Conservation (phyloP, 2,329 filamentous ascomycete genomes). For the Zasmidium cellare region DNA sequence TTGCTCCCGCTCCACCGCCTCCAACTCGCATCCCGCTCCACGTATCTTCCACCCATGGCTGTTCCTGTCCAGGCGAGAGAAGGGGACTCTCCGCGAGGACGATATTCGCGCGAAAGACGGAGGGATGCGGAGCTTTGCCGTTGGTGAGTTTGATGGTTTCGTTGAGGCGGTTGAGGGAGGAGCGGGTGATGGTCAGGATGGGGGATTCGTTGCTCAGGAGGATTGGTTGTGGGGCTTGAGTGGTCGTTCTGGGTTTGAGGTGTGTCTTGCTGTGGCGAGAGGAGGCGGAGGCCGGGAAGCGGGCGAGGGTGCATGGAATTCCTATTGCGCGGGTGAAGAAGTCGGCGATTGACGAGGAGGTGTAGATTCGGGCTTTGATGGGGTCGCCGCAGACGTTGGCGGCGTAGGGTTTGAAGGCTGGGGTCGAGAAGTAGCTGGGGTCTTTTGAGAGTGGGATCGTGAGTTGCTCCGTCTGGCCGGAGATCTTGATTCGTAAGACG, state of each 20-base stretch:
- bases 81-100: conserved; percentile 60
- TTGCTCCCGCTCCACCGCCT: too few relatives aligned
- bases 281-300: conserved; percentile 69
- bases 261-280: conserved; percentile 72
- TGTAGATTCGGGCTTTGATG: conserved; percentile 71
- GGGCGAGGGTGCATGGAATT: conserved; percentile 78
- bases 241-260: conserved; percentile 46
- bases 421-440: conserved; percentile 55
- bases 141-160: conserved; percentile 63
- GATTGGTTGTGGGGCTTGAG: conserved; percentile 56
- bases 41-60: conserved; percentile 75
- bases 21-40: conserved; percentile 73
- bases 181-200: conserved; percentile 78
- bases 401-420: conserved; percentile 35
- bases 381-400: conserved; percentile 83
- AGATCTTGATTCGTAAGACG: conserved; percentile 59
- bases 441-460: conserved; percentile 66
- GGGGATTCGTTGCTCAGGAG: conserved; percentile 91
- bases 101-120: conserved; percentile 87
- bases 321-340: conserved; percentile 79
- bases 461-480: conserved; percentile 38
- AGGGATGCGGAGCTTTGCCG: conserved; percentile 65
- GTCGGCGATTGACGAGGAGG: conserved; percentile 61
- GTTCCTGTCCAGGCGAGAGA: conserved; percentile 45
- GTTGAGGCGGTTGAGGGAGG: conserved; percentile 79